Evolutionary conservation across 2,329 filamentous ascomycete species (phyloP).

Genomic region (Ophiostoma sp.): DNA sequence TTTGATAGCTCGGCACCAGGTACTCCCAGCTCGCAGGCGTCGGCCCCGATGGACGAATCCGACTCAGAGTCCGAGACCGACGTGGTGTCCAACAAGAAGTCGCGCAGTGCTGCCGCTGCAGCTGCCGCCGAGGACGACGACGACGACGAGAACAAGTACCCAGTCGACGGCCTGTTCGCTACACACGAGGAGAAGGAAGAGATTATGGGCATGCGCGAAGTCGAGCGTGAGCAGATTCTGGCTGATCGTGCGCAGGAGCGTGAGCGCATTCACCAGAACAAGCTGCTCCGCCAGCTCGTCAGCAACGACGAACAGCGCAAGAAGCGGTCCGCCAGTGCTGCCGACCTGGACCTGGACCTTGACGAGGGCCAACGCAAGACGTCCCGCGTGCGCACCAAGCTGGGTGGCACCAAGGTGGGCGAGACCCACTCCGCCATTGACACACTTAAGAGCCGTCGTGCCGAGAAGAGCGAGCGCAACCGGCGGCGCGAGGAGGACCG

Average conservation of each 20-base stretch:
- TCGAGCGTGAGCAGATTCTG: conserved; percentile 86
- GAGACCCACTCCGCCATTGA: conserved; percentile 75
- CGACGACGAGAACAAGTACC: conserved; percentile 69
- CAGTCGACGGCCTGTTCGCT: conserved; percentile 83
- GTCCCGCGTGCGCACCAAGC: conserved; percentile 67
- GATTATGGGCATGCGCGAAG: conserved; percentile 84
- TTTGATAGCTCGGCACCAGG: conserved; percentile 64
- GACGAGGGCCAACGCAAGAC: conserved; percentile 77
- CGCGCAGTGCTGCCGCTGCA: conserved; percentile 8
- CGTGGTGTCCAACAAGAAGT: conserved; percentile 39
- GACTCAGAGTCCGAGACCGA: conserved; percentile 71
- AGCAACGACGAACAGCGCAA: conserved; percentile 65
- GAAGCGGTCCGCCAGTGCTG: conserved; percentile 76
- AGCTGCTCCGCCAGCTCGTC: conserved; percentile 76
- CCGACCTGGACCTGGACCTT: conserved; percentile 78
- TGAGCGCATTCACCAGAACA: conserved; percentile 78
- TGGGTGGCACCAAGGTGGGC: conserved; percentile 65
- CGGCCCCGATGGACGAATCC: conserved; percentile 87
- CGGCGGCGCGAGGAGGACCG: conserved; percentile 64
- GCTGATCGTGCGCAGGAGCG: conserved; percentile 84
- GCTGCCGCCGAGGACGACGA: conserved; percentile 39
- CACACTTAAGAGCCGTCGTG: conserved; percentile 59
- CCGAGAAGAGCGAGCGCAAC: conserved; percentile 64
- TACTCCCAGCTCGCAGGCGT: conserved; percentile 74
- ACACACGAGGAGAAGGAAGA: conserved; percentile 71